Evolutionary conservation across 352 stramenopile genomes (phyloP).

Genomic region (Phytophthora kernoviae): DNA sequence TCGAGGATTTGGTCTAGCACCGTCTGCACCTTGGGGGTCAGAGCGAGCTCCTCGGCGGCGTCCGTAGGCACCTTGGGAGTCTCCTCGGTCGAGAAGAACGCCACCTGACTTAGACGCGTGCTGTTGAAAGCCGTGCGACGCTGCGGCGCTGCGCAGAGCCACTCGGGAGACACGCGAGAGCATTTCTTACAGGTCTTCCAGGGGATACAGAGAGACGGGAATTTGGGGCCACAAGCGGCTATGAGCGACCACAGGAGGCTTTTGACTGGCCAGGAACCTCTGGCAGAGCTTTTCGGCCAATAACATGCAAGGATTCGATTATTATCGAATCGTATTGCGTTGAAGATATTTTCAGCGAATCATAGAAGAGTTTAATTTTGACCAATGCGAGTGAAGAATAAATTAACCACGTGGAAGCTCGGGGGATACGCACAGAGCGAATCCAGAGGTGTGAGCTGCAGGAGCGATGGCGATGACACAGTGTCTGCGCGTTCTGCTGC

Average conservation of each 20-base stretch:
- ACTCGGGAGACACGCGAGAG: constrained; percentile 75
- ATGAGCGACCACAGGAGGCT: constrained; percentile 8
- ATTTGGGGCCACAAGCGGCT: constrained; percentile 30
- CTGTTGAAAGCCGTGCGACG: constrained; percentile 44
- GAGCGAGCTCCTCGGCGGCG: constrained; percentile 66
- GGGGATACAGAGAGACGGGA: constrained; percentile 20
- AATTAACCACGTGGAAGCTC: constrained; percentile 1
- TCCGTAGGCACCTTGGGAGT: constrained; percentile 39
- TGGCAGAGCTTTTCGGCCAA: constrained; percentile 10
- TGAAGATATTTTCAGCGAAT: not conserved
- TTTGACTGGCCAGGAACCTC: constrained; percentile 30
- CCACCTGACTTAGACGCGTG: constrained; percentile 54
- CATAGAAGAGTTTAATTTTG: not conserved
- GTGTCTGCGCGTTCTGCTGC: constrained; percentile 28
- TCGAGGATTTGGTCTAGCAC: constrained; percentile 87
- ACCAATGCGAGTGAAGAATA: constrained; percentile 3
- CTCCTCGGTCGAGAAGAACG: constrained; percentile 58
- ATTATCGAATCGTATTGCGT: constrained; percentile 2
- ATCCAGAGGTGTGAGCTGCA: constrained; percentile 14
- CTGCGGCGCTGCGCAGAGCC: constrained; percentile 52
- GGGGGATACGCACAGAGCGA: constrained; percentile 15
- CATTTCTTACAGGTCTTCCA: constrained; percentile 43
- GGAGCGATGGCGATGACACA: constrained; percentile 21
- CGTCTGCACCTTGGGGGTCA: constrained; percentile 81
- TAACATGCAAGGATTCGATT: not conserved